These are phyloP conservation scores for Sapria himalayana DNA, from an alignment of 345 rosid genomes.

Conservation along the genomic window DNA sequence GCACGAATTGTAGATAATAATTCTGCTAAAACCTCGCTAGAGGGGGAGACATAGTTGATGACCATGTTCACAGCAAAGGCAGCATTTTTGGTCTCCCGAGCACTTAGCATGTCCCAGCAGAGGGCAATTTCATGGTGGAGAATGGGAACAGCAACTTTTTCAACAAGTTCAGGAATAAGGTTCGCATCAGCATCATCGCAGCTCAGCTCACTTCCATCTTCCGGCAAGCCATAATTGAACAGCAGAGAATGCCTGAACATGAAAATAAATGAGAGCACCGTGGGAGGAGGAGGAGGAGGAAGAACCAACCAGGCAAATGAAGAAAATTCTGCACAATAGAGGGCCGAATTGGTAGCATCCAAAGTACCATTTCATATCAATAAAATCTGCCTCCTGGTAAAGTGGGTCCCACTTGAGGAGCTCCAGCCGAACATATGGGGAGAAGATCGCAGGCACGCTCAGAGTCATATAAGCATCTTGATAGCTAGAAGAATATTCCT, in stretches of 20 bases:
- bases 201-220: conserved; percentile 37
- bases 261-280: neutral
- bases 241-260: conserved; percentile 63
- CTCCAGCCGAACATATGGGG: conserved; percentile 83
- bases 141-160: conserved; percentile 67
- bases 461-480: conserved; percentile 85
- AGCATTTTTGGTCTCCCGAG: conserved; percentile 51
- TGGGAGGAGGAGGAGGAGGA: neutral
- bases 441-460: conserved; percentile 68
- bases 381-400: conserved; percentile 51
- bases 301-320: neutral
- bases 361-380: conserved; percentile 68
- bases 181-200: conserved; percentile 68
- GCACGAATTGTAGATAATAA: conserved; percentile 37
- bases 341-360: too few species aligned
- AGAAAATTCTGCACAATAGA: too few species aligned
- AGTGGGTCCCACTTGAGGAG: conserved; percentile 91
- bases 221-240: conserved; percentile 57
- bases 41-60: conserved; percentile 49
- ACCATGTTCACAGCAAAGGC: conserved; percentile 75
- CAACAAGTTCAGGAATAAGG: conserved; percentile 74
- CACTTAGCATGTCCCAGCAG: conserved; percentile 89
- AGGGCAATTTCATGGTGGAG: conserved; percentile 62
- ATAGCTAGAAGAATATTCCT: conserved; percentile 46
- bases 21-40: conserved; percentile 49